phyloP scores from a whole-genome alignment of 495 filamentous ascomycete species.

The Xylaria nigripes region DNA sequence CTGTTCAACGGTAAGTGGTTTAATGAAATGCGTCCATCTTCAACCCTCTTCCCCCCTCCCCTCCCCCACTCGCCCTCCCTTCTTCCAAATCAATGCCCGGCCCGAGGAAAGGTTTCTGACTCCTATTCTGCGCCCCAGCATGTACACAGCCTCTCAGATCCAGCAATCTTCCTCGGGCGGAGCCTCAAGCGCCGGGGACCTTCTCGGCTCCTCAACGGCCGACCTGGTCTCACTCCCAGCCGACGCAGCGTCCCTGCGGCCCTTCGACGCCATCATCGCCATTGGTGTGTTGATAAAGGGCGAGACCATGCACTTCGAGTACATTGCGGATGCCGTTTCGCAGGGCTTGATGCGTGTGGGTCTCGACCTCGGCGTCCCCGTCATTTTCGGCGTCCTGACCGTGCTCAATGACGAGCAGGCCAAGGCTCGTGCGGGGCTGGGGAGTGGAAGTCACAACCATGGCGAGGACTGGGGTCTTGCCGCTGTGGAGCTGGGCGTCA shows the following conservation, averaged over 20 bases:
- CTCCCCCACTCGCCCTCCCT: background rate
- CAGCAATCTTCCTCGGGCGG: slow-evolving; percentile 57
- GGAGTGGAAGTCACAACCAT: slow-evolving; percentile 61
- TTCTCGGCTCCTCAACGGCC: slow-evolving; percentile 59
- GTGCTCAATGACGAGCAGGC: slow-evolving; percentile 84
- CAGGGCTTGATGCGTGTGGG: slow-evolving; percentile 92
- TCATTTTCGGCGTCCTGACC: slow-evolving; percentile 89
- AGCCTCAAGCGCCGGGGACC: slow-evolving; percentile 65
- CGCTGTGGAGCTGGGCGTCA: slow-evolving; percentile 66
- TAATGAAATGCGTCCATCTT: background rate
- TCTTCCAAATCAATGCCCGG: background rate
- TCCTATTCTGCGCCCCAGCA: slow-evolving; percentile 34
- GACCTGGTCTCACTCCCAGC: slow-evolving; percentile 44
- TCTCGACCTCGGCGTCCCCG: slow-evolving; percentile 75
- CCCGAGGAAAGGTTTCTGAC: slow-evolving; percentile 2
- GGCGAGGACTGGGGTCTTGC: slow-evolving; percentile 81
- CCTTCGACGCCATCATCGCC: slow-evolving; percentile 90
- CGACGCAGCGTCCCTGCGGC: slow-evolving; percentile 33
- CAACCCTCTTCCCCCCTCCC: background rate
- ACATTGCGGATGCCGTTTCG: slow-evolving; percentile 84
- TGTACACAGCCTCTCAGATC: slow-evolving; percentile 80
- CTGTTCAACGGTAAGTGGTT: slow-evolving; percentile 61
- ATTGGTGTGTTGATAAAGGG: slow-evolving; percentile 97
- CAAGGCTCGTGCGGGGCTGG: slow-evolving; percentile 72
- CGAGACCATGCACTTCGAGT: slow-evolving; percentile 98